Evolutionary conservation across 768 basidiomycete genomes (phyloP).

Genomic region (Mycena vulgaris): DNA sequence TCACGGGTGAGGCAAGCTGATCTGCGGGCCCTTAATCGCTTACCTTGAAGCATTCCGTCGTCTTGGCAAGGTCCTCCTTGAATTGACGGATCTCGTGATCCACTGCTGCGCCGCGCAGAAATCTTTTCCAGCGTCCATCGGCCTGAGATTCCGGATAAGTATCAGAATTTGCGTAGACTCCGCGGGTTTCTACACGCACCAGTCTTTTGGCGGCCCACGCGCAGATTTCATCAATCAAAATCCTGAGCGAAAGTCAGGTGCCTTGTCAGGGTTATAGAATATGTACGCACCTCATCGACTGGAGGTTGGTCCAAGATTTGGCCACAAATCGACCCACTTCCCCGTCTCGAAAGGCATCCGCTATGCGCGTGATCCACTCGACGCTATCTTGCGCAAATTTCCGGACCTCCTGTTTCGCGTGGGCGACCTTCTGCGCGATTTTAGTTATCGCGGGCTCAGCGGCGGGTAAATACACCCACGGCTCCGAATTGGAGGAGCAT

Average conservation of each 20-base stretch:
- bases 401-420: background rate
- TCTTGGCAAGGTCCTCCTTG: background rate
- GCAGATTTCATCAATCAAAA: slow-evolving; percentile 11
- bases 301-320: background rate
- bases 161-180: background rate
- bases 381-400: background rate
- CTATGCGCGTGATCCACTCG: background rate
- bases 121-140: background rate
- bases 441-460: background rate
- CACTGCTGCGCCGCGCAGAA: background rate
- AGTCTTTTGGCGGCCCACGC: background rate
- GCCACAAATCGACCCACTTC: background rate
- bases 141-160: background rate
- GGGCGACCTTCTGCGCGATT: background rate
- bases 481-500: background rate
- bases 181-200: background rate
- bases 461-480: background rate
- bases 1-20: background rate
- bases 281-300: background rate
- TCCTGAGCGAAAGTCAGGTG: background rate
- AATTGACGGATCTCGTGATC: background rate
- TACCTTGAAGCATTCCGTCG: slow-evolving; percentile 1
- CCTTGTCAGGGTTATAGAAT: background rate
- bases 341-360: slow-evolving; percentile 1
- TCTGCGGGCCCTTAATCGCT: background rate